Evolutionary conservation across 108 stramenopile genomes (phyloP), one percentile per base, ranked within the genome.

Genomic region (Conticribra guillardii): DNA sequence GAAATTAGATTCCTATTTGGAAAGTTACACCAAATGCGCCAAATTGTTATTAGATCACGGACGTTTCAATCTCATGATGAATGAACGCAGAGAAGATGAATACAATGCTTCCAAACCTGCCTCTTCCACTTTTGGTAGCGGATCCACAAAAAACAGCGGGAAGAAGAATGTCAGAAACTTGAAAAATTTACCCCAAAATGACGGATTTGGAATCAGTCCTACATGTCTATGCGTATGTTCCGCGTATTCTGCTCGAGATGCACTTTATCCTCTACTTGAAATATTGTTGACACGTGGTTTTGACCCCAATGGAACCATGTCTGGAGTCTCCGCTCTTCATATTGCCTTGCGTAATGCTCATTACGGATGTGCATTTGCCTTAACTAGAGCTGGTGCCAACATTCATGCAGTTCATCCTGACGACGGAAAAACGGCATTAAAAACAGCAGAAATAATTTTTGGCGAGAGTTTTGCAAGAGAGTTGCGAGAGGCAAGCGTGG

Each of bases 311-410:
- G 61, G 46, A 34, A 47, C 26, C 4, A 19, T 62, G 7, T 62
- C 46, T 48, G 61, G 61, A 3, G 37, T 62, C 24, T 62, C 61
- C 29, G 61, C 61, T 4, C 61, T 62, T 23, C 61, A 62, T 19
- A 62, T 62, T 28, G 61, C 61, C 3, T 27, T 62, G 3, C 46
- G 61, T 26, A 62, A 62, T 29, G 44, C 44, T 28, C 61, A 62
- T 62, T 62, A 62, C 16, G 61, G 61, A 14, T 62, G 61, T 49
- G 61, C 61, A 0, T 62, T 62, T 62, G 61, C 61, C 18, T 48
- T 62, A 14, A 62, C 61, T n/a, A 45, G 61, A 17, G 61, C 61
- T 11, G 61, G 61, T 24, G 61, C 61, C 61, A 62, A 62, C 34
- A 24, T 62, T 27, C 46, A 62, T 27, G 61, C 37, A 29, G 22